Evolutionary conservation across 1,284 basidiomycete genomes (phyloP).

Genomic region (Ustilago lituana): DNA sequence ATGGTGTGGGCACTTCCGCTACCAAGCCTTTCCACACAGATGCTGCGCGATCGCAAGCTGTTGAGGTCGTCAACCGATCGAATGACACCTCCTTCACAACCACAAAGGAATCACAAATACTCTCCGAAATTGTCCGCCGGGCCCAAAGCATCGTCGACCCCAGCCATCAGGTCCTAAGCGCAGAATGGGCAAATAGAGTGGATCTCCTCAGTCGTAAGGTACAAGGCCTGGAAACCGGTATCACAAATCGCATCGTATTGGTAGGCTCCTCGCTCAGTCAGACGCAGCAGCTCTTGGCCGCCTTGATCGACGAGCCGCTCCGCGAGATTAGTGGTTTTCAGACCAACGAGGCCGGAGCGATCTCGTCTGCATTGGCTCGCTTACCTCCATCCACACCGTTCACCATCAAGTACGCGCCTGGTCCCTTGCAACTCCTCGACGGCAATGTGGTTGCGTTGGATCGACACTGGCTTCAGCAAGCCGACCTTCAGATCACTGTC

Average conservation of each 20-base stretch:
- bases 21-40: conserved; percentile 2
- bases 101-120: neutral
- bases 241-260: conserved; percentile 17
- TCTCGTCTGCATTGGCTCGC: conserved; percentile 5
- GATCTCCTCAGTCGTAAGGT: conserved; percentile 16
- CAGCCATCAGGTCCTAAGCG: neutral
- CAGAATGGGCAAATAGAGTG: conserved; percentile 21
- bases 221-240: neutral
- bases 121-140: conserved; percentile 9
- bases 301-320: conserved; percentile 50
- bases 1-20: neutral
- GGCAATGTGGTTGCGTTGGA: conserved; percentile 11
- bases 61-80: conserved; percentile 5
- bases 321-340: conserved; percentile 22
- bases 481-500: conserved; percentile 28
- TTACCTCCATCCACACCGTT: conserved; percentile 9
- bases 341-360: conserved; percentile 9
- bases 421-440: conserved; percentile 6
- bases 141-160: conserved; percentile 23
- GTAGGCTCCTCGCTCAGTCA: conserved; percentile 39
- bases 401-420: conserved; percentile 30
- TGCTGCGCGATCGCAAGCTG: conserved; percentile 8
- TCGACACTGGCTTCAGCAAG: conserved; percentile 50
- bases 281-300: conserved; percentile 22
- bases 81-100: neutral